Percentiles rank a stretch among this genome's conserved stretches.
These are phyloP conservation scores for Phytopythium oedochilum DNA, from an alignment of 352 stramenopile species.

Conservation along the genomic window DNA sequence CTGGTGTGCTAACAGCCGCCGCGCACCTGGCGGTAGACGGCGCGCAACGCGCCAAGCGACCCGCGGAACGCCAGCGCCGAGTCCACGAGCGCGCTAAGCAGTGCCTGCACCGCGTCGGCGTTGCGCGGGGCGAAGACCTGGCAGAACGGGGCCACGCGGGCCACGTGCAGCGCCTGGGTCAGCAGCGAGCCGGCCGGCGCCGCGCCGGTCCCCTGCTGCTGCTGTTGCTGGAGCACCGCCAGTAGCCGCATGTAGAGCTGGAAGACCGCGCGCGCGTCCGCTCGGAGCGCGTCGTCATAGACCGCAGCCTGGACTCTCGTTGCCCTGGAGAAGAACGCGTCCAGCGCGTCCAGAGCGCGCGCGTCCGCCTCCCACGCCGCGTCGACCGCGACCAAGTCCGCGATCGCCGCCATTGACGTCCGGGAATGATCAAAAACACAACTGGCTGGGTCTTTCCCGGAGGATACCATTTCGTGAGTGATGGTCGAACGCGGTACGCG, in stretches of 20 bases:
- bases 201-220: too few species aligned
- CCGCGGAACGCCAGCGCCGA: slow-evolving; percentile 14
- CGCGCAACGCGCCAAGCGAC: slow-evolving; percentile 14
- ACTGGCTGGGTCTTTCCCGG: neutral
- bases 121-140: slow-evolving; percentile 47
- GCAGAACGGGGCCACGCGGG: slow-evolving; percentile 55
- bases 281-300: slow-evolving; percentile 6
- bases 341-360: slow-evolving; percentile 14
- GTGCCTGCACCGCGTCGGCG: slow-evolving; percentile 10
- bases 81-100: slow-evolving; percentile 22
- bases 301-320: slow-evolving; percentile 12
- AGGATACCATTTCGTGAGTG: neutral
- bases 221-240: neutral
- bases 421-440: neutral
- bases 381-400: neutral
- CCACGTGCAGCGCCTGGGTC: slow-evolving; percentile 37
- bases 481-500: neutral
- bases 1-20: too few species aligned
- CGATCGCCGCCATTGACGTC: neutral
- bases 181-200: slow-evolving; percentile 8
- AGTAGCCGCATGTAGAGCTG: slow-evolving; percentile 30
- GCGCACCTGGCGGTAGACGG: slow-evolving; percentile 30
- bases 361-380: neutral
- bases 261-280: slow-evolving; percentile 22
- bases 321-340: slow-evolving; percentile 27